Conservation (phyloP, 2,329 filamentous ascomycete species). For the Neofusicoccum parvum region DNA sequence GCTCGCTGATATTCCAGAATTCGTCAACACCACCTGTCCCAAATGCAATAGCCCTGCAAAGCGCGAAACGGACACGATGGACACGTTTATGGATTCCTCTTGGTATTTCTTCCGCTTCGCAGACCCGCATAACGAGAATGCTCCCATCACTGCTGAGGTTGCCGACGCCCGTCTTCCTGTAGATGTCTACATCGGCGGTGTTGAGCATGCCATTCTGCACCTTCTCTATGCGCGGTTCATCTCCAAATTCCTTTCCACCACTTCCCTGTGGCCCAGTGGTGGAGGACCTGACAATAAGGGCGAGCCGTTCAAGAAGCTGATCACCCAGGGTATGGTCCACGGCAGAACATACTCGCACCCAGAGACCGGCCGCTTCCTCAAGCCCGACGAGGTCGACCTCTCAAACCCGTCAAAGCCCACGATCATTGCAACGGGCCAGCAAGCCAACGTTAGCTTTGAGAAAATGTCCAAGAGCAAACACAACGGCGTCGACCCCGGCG, state of each 20-base stretch:
- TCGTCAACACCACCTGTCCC: constrained; percentile 76
- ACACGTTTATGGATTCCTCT: constrained; percentile 92
- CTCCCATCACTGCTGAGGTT: constrained; percentile 63
- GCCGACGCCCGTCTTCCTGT: constrained; percentile 68
- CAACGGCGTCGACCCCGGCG: constrained; percentile 82
- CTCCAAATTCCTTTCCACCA: constrained; percentile 77
- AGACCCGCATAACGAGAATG: constrained; percentile 66
- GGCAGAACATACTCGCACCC: constrained; percentile 81
- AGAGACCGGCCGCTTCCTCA: constrained; percentile 72
- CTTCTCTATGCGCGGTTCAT: constrained; percentile 88
- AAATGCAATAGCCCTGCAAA: constrained; percentile 70
- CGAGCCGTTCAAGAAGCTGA: constrained; percentile 80
- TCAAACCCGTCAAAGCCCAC: constrained; percentile 58
- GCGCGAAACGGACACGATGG: constrained; percentile 92
- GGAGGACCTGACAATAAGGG: constrained; percentile 43
- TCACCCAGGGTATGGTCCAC: constrained; percentile 92
- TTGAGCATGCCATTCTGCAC: constrained; percentile 90
- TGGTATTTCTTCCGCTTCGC: constrained; percentile 88
- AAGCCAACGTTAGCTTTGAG: constrained; percentile 69
- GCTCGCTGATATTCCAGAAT: constrained; percentile 69
- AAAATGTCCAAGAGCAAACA: constrained; percentile 97
- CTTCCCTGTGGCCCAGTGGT: constrained; percentile 46
- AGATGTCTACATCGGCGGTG: constrained; percentile 84
- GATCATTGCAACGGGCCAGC: constrained; percentile 62
- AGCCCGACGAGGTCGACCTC: constrained; percentile 72